These are phyloP conservation scores for Larix sibirica DNA, from an alignment of 83 land plant genomes.

Conservation along the genomic window DNA sequence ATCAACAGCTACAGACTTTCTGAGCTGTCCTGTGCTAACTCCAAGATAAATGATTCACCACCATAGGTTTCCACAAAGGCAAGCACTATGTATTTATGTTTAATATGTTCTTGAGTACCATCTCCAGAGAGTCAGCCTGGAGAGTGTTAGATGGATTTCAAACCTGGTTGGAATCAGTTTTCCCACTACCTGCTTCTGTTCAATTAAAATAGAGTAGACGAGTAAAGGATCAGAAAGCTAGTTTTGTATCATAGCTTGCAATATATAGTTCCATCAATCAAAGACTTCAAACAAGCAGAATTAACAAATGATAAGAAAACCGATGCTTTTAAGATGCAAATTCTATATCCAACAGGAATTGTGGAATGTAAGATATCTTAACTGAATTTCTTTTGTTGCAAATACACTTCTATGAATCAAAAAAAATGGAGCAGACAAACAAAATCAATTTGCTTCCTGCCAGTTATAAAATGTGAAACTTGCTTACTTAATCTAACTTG, in stretches of 20 bases:
- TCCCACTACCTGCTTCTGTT: background rate
- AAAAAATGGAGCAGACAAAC: background rate
- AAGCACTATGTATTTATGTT: background rate
- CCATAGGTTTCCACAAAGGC: background rate
- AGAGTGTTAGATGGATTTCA: background rate
- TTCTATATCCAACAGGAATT: background rate
- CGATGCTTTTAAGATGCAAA: background rate
- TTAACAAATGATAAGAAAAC: background rate
- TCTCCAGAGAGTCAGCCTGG: background rate
- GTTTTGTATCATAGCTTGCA: background rate
- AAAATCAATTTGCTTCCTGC: background rate
- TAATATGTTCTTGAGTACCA: background rate
- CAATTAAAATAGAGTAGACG: background rate
- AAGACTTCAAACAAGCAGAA: background rate
- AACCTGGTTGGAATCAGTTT: background rate
- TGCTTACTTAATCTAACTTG: background rate
- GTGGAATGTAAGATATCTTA: background rate
- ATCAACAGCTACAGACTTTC: background rate
- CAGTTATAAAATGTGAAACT: background rate
- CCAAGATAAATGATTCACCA: background rate
- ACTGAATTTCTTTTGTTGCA: background rate
- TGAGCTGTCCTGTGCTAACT: slow-evolving; percentile 4
- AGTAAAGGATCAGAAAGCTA: background rate
- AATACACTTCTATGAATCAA: background rate
- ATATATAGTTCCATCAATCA: background rate